phyloP scores from a whole-genome alignment of 2,329 filamentous ascomycete genomes.

The Apiospora aurea region DNA sequence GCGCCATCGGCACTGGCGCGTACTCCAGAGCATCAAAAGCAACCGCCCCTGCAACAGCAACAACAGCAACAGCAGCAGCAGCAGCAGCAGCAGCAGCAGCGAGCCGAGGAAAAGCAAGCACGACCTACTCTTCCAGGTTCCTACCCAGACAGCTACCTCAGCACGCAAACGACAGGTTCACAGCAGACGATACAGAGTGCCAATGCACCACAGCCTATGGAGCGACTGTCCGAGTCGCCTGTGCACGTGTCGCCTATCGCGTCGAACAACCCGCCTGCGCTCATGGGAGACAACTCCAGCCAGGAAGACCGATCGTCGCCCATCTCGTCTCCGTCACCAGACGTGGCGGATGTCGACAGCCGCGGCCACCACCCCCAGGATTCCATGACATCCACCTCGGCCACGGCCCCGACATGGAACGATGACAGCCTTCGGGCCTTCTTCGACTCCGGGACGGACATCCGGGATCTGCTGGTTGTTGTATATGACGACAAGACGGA shows the following conservation, averaged over 20 bases:
- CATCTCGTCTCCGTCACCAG: conserved; percentile 69
- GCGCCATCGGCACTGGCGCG: conserved; percentile 23
- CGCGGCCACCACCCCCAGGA: conserved; percentile 52
- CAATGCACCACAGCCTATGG: conserved; percentile 38
- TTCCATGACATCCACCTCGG: conserved; percentile 60
- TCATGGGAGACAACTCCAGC: conserved; percentile 75
- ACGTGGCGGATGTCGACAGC: conserved; percentile 60
- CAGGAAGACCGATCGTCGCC: conserved; percentile 71
- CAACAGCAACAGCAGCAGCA: conserved; percentile 28
- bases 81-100: conserved; percentile 31
- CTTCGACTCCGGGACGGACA: conserved; percentile 87
- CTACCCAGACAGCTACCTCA: conserved; percentile 51
- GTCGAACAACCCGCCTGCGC: conserved; percentile 64
- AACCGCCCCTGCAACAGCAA: conserved; percentile 32
- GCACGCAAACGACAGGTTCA: conserved; percentile 40
- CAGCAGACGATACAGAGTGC: conserved; percentile 44
- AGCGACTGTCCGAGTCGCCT: conserved; percentile 72
- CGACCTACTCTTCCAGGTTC: conserved; percentile 48
- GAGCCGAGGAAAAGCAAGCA: conserved; percentile 35
- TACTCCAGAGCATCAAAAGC: conserved; percentile 27
- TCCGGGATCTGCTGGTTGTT: conserved; percentile 87
- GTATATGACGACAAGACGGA: conserved; percentile 88
- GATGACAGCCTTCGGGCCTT: conserved; percentile 86
- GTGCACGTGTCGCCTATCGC: conserved; percentile 66
- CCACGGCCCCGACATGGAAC: conserved; percentile 77